phyloP scores from a whole-genome alignment of 139 green algal species.

The Chlamydomonas schloesseri region DNA sequence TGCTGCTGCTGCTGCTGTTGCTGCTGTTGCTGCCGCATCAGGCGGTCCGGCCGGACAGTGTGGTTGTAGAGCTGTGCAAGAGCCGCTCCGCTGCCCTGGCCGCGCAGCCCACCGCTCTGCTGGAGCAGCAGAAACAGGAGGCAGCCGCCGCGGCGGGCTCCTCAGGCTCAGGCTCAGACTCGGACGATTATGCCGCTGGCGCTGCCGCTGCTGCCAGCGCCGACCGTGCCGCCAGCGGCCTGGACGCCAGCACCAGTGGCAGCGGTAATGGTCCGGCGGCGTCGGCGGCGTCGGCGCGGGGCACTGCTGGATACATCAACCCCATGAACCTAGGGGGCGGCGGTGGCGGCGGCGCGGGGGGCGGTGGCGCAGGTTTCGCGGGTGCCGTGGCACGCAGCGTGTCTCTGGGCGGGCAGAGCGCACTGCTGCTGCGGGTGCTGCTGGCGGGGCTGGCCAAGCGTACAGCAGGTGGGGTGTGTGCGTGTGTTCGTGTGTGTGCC shows the following conservation, averaged over 20 bases:
- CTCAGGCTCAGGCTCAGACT: constrained; percentile 1
- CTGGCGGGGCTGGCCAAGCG: constrained; percentile 51
- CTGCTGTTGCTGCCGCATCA: neutral
- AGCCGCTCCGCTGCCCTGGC: constrained; percentile 66
- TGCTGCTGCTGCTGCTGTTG: too few relatives aligned
- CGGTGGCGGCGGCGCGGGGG: constrained; percentile 12
- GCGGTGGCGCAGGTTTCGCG: constrained; percentile 49
- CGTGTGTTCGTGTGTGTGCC: too few relatives aligned
- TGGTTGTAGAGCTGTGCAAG: constrained; percentile 87
- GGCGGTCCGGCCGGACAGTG: constrained; percentile 71
- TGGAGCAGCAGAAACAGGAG: neutral
- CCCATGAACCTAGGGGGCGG: constrained; percentile 58
- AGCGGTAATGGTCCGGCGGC: neutral
- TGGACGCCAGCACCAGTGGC: neutral
- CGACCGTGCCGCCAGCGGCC: too few relatives aligned
- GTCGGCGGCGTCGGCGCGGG: neutral
- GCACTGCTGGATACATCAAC: constrained; percentile 53
- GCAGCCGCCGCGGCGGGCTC: neutral
- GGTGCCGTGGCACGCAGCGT: constrained; percentile 60
- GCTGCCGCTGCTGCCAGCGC: too few relatives aligned
- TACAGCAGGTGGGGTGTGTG: constrained; percentile 44
- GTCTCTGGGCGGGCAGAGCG: constrained; percentile 71
- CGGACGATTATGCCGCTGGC: neutral
- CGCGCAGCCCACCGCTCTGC: neutral
- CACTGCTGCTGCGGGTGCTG: constrained; percentile 76